phyloP scores from a whole-genome alignment of 495 filamentous ascomycete genomes.

The Achaetomiella virescens region DNA sequence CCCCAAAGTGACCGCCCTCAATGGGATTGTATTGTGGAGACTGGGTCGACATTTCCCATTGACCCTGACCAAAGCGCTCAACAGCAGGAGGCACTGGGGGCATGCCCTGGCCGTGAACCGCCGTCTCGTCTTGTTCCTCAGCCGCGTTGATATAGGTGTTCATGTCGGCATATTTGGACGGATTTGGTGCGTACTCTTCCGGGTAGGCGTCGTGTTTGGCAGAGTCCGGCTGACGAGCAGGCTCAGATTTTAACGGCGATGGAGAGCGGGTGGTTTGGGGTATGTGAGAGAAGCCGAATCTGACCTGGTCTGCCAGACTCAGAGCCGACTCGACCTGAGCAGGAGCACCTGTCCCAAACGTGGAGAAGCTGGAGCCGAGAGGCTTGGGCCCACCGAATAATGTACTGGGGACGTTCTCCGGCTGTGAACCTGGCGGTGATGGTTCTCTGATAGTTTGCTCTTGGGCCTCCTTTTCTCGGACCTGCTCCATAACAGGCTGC shows the following conservation, averaged over 20 bases:
- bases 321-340: constrained; percentile 8
- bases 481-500: no score
- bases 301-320: constrained; percentile 27
- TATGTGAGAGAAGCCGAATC: constrained; percentile 30
- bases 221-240: neutral
- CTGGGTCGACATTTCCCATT: constrained; percentile 24
- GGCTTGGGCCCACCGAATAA: constrained; percentile 17
- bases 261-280: constrained; percentile 16
- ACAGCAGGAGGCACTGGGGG: constrained; percentile 3
- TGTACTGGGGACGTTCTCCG: neutral
- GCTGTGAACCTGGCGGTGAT: neutral
- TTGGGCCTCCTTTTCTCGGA: neutral
- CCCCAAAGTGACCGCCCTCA: constrained; percentile 24
- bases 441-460: neutral
- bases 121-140: constrained; percentile 7
- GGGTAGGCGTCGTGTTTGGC: constrained; percentile 19
- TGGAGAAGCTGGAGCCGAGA: constrained; percentile 10
- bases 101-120: neutral
- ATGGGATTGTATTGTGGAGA: constrained; percentile 20
- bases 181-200: constrained; percentile 7
- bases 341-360: constrained; percentile 21
- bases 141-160: constrained; percentile 7
- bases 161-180: constrained; percentile 16
- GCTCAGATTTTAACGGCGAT: constrained; percentile 1
- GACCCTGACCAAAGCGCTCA: constrained; percentile 16